phyloP scores from a whole-genome alignment of 495 filamentous ascomycete genomes.

The Astrothelium macrocarpum region DNA sequence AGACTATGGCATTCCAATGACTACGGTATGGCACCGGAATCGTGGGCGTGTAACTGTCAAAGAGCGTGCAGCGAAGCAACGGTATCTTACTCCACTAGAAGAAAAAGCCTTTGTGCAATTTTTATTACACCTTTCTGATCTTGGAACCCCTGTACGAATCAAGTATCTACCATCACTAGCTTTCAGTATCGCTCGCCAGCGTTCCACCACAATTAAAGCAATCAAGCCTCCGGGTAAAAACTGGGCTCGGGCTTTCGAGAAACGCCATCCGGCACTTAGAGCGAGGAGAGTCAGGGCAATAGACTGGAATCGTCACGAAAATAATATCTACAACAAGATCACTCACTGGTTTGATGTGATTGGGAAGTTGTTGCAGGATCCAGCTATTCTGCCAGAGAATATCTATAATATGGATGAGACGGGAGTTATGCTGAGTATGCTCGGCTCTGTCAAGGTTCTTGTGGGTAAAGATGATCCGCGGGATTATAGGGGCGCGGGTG shows the following conservation, averaged over 20 bases:
- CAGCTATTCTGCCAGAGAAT: slow-evolving; percentile 13
- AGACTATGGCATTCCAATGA: no score
- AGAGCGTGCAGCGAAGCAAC: no score
- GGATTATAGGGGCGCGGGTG: slow-evolving; percentile 13
- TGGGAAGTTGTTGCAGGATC: slow-evolving; percentile 9
- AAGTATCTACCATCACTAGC: slow-evolving; percentile 14
- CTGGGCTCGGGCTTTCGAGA: slow-evolving; percentile 17
- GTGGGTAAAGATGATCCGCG: slow-evolving; percentile 13
- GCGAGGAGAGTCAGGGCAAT: slow-evolving; percentile 20
- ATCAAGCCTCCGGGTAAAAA: slow-evolving; percentile 13
- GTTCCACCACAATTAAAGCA: neutral
- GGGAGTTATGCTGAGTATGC: slow-evolving; percentile 13
- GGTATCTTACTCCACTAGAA: slow-evolving; percentile 14
- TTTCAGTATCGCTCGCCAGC: slow-evolving; percentile 10
- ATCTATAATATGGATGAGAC: slow-evolving; percentile 14
- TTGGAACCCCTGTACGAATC: slow-evolving; percentile 14
- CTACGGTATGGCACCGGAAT: no score
- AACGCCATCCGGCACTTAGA: slow-evolving; percentile 24
- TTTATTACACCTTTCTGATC: slow-evolving; percentile 3
- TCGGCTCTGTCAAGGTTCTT: slow-evolving; percentile 15
- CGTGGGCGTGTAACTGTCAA: no score
- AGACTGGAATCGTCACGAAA: slow-evolving; percentile 21
- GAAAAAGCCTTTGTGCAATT: slow-evolving; percentile 12
- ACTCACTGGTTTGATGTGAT: slow-evolving; percentile 29
- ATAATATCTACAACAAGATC: slow-evolving; percentile 33